A percentile compares a stretch with the other conserved stretches of the same genome.
Evolutionary conservation across 1,139 yeast genomes (phyloP).

Genomic region (Suhomyces anneliseae): DNA sequence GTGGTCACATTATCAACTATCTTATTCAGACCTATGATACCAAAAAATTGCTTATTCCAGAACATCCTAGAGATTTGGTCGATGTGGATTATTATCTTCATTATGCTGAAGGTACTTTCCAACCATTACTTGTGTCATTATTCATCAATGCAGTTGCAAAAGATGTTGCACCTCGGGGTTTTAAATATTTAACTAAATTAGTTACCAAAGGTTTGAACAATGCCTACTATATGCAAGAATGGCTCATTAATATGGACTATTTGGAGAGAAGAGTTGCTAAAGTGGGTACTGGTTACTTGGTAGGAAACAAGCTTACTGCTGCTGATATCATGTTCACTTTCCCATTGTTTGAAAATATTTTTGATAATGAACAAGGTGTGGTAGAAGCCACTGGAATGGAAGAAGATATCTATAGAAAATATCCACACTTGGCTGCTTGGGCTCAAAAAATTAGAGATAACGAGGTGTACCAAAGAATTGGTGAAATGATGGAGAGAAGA

Average conservation of each 20-base stretch:
- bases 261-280: conserved; percentile 40
- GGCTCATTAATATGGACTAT: conserved; percentile 40
- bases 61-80: conserved; percentile 31
- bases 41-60: conserved; percentile 32
- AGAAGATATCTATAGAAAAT: conserved; percentile 30
- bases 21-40: conserved; percentile 43
- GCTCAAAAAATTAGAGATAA: conserved; percentile 34
- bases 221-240: conserved; percentile 44
- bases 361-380: conserved; percentile 42
- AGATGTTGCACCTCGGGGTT: conserved; percentile 47
- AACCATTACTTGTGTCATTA: conserved; percentile 44
- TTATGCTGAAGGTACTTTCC: conserved; percentile 58
- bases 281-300: conserved; percentile 51
- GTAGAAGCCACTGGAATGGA: conserved; percentile 37
- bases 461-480: conserved; percentile 31
- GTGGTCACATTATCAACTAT: conserved; percentile 49
- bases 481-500: conserved; percentile 27
- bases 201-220: conserved; percentile 46
- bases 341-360: conserved; percentile 43
- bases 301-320: conserved; percentile 54
- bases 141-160: conserved; percentile 42
- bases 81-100: conserved; percentile 53
- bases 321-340: conserved; percentile 59
- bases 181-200: conserved; percentile 38
- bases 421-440: conserved; percentile 40